Percentiles rank a stretch among this genome's conserved stretches.
Conservation (phyloP, 371 early-diverging fungal genomes). For the Mucor lusitanicus region DNA sequence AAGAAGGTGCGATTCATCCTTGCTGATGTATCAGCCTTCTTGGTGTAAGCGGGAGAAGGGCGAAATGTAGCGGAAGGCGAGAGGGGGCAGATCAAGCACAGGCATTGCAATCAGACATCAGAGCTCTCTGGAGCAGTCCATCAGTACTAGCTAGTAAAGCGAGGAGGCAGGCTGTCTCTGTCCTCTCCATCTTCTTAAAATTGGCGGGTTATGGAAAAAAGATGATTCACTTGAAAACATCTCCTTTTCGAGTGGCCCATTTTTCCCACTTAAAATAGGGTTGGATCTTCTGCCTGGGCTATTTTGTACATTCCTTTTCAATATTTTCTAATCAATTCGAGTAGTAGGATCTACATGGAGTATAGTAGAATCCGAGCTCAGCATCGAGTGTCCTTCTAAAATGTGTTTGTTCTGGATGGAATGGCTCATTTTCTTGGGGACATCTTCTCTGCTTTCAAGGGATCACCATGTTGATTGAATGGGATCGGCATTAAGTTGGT, state of each 20-base stretch:
- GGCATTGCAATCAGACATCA: neutral
- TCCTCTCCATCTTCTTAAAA: neutral
- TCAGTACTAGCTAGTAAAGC: no score
- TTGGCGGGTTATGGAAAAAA: constrained; percentile 4
- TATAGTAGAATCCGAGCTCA: neutral
- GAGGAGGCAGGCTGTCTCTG: neutral
- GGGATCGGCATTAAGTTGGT: neutral
- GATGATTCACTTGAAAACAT: constrained; percentile 3
- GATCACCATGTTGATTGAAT: neutral
- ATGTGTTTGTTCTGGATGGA: neutral
- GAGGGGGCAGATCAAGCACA: neutral
- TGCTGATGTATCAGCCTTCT: neutral
- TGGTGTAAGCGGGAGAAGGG: neutral
- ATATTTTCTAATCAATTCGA: neutral
- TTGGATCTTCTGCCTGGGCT: neutral
- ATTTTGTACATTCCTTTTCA: neutral
- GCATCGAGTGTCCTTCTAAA: neutral
- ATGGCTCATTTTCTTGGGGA: neutral
- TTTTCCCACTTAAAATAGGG: neutral
- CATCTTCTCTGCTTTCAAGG: neutral
- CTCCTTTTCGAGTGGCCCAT: neutral
- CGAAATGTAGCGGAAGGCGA: no score
- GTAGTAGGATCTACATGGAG: neutral
- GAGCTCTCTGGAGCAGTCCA: neutral
- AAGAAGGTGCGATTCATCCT: neutral